Evolutionary conservation across 2,329 filamentous ascomycete genomes (phyloP), one percentile per base, ranked within the genome.

Genomic region (Laburnicola sp.): DNA sequence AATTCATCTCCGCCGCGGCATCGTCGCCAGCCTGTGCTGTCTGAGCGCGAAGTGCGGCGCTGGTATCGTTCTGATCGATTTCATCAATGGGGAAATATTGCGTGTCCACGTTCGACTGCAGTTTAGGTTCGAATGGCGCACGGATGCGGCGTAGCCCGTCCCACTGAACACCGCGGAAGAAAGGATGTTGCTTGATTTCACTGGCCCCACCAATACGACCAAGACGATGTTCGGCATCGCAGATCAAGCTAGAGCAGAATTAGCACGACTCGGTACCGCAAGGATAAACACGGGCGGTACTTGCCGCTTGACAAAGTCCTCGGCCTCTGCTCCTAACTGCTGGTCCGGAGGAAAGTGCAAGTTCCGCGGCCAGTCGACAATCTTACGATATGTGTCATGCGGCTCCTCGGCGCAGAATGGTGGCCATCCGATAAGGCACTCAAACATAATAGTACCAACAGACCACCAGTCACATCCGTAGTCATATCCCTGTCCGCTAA

Each of bases 401-500:
- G 91, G 89, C 71, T 97, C 93, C 73, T 99, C 94, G 21, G 94
- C 93, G 73, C 94, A 99, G 83, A 99, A 99, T 27, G 94, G 94
- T 48, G 94, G 94, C 94, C 94, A 99, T 65, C 94, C 94, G 55
- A 99, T 91, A 62, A 99, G 81, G 74, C 94, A 99, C 76, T 99
- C 94, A 67, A 97, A 99, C 94, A 99, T 97, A 76, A 99, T 99
- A 38, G 94, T 97, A 46, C 94, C 94, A 43, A 99, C 83, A 22
- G 90, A 96, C 94, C 94, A 99, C 94, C 94, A 99, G 79, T 99
- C 94, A 73, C 94, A 99, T 71, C 95, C 88, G 68, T 93, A 96
- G 51, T 91, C 90, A 78, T 99, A 99, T 42, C 94, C 94, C 67
- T 96, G 89, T 16, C 93, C 92, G 40, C 90, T 95, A 75, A 99